Base-by-base conservation (phyloP, 108 stramenopile genomes). In the Pseudonitzschia pungens region DNA sequence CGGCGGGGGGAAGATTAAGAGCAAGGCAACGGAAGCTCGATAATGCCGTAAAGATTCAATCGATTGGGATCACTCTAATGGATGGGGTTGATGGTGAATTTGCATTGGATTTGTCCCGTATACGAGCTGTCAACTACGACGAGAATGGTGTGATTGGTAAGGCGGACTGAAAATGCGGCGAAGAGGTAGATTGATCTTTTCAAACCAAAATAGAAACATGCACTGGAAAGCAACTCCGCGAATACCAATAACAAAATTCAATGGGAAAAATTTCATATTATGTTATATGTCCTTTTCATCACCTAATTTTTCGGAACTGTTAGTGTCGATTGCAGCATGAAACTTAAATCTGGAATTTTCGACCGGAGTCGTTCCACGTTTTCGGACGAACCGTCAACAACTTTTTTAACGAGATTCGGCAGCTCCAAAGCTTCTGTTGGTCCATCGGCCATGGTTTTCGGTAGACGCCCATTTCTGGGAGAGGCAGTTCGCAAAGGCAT, bases 51-150 rank as follows among this genome's bases (percentile, higher is more conserved):
- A 70, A 65, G 12, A 81, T 94, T 27, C 83, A 94, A 72, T 79
- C 84, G 0, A 80, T 94, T 21, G 93, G 93, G 18, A 77, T 94
- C 43, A 89, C 93, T 6, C 64, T 94, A 2, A 92, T 92, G 93
- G 93, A 94, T 72, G 90, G 89, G 4, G 58, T 79, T 27, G 83
- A 90, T 81, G 93, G 93, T 42, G 80, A 84, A 69, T 94, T 94
- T 81, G 58, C 66, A 45, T 89, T 94, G 50, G 93, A 94, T 82
- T 45, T 94, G 68, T 83, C 89, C 0, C 78, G 86, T 31, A 74
- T 94, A 48, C 77, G 93, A 26, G 90, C 89, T 0, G 89, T 94
- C 50, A 94, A 94, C 62, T 81, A 74, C 54, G 68, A 82, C 41
- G 73, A 85, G 48, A 73, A 53, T n/a, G 78, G 78, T 65, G 71